phyloP scores from a whole-genome alignment of 208 protist species.

The Tritrichomonas musculus region DNA sequence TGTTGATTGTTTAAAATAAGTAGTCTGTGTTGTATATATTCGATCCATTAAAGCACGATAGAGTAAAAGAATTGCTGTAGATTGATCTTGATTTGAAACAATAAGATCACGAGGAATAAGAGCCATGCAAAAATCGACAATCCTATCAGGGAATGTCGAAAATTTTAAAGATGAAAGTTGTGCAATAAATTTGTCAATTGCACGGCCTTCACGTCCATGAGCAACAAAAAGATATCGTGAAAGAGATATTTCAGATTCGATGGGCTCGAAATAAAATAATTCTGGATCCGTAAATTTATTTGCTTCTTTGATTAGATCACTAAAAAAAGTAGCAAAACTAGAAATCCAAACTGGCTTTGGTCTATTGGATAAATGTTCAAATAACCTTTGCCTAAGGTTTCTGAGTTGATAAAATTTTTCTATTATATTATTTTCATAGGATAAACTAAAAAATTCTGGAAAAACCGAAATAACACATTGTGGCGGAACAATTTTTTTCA shows the following conservation, averaged over 20 bases:
- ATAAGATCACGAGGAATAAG: background rate
- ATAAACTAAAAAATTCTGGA: background rate
- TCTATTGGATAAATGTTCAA: background rate
- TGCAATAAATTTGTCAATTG: constrained; percentile 14
- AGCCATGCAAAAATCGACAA: background rate
- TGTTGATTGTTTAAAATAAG: background rate
- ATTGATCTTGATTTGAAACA: background rate
- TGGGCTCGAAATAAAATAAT: background rate
- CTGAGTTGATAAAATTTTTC: background rate
- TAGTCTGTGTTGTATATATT: background rate
- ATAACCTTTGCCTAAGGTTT: background rate
- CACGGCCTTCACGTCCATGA: background rate
- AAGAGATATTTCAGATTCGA: background rate
- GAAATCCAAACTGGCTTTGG: background rate
- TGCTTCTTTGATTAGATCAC: background rate
- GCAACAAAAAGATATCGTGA: background rate
- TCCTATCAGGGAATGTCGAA: background rate
- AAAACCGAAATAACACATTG: background rate
- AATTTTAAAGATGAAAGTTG: background rate
- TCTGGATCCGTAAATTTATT: background rate
- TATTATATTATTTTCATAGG: background rate
- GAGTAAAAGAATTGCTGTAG: background rate
- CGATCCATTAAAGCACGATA: background rate
- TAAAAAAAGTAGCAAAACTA: background rate
- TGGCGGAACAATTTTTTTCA: too few species aligned